Evolutionary conservation across 2,329 filamentous ascomycete species (phyloP), one percentile per base, ranked within the genome.

Genomic region (Colletotrichum sp.): DNA sequence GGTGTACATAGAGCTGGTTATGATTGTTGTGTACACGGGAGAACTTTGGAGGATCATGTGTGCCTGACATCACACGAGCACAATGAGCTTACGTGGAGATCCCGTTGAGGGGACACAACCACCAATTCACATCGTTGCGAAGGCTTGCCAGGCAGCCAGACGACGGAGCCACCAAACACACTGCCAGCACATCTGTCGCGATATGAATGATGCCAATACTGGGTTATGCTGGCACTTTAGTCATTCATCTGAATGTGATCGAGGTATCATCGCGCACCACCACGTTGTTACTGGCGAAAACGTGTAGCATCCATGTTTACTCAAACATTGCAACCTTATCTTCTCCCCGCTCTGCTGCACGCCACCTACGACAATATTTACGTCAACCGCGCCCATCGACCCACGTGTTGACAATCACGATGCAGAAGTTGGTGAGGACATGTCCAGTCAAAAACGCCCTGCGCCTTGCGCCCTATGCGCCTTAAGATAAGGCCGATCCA

Each of bases 21-120:
- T 5, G 0, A 5, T 1, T 3, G 16, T 18, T 39, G 36, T 39
- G 16, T 44, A 18, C 8, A 9, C 0, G 0, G 2, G 0, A 44
- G 36, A 39, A 16, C 36, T 44, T 44, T 44, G 0, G 16, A 44
- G 1, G 1, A 18, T 18, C 8, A 9, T 2, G 0, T 18, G 36
- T 44, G 36, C 36, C 36, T n/a, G 36, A 10, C 8, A 10, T 18
- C 36, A 44, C 16, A 44, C 1, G 36, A 44, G 36, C 16, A 44
- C 1, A 16, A 44, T 44, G 36, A 44, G 36, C 36, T 44, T 1
- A 3, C 36, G 1, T 4, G 3, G 5, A 44, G 36, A 44, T 44
- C 16, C 36, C 2, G 0, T 44, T 3, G 16, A 44, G 8, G 0
- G 2, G 36, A 18, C 36, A 44, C 4, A 39, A 39, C 2, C 5